Evolutionary conservation across 2,329 filamentous ascomycete species (phyloP), one percentile per base, ranked within the genome.

Genomic region (Aureobasidium sp.): DNA sequence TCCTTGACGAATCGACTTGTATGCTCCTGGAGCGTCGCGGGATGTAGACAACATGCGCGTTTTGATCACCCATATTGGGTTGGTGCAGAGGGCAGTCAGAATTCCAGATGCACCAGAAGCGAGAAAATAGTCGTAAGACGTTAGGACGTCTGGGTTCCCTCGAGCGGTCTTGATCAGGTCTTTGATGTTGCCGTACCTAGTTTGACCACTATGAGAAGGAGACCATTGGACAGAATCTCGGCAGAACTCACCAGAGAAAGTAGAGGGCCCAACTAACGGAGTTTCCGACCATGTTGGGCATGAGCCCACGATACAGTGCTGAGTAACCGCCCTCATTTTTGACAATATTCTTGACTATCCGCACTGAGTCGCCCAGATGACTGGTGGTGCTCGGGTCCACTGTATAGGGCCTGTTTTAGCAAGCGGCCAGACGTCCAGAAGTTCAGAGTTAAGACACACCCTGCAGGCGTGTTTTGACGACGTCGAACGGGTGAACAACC

Each of bases 21-120:
- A 99, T 1, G 93, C 94, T 14, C 91, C 91, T 2, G 81, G 83
- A 6, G 85, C 81, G 60, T 83, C 80, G 54, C 84, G 83, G 66
- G 94, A 90, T 4, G 90, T 92, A 34, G 91, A 91, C 29, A 97
- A 80, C 91, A 99, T 97, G 65, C 94, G 88, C 9, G 93, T 97
- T 79, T 97, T 97, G 73, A 99, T 85, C 3, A 99, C 94, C 94
- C 94, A 99, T 68, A 99, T 87, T 2, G 94, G 94, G 72, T 97
- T 97, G 34, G 94, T 97, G 66, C 93, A 81, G 34, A 90, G 77
- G 45, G 92, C 88, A 1, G 91, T 96, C 44, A 90, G 74, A 21
- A 88, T 79, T 34, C 93, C 92, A 68, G 83, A 81, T 39, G 77
- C 72, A 2, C 82, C 89, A 37, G 89, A 92, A 4, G 91, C 85